Evolutionary conservation across 1,139 yeast species (phyloP), one percentile per base, ranked within the genome.

Genomic region (Scheffersomyces cryptocercus): DNA sequence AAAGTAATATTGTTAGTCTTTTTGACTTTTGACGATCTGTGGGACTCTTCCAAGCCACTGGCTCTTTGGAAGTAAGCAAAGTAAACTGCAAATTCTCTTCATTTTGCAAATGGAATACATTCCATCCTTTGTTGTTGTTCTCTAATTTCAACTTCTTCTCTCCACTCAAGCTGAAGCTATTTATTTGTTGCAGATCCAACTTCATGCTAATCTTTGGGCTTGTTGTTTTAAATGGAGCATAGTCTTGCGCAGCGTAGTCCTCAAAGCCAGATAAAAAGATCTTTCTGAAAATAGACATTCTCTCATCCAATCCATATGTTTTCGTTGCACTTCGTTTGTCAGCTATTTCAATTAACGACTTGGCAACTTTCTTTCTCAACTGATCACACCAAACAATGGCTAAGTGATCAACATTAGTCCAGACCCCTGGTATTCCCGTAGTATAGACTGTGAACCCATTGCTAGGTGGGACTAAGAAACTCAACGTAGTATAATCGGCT

Each of bases 371-470:
- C 35, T 76, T 72, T 43, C 99, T 76, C 34, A 90, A 67, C 61
- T 93, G 98, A 47, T 84, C 87, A 65, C 99, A 95, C 99, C 99
- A 95, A 1, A 91, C 96, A 42, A 95, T 84, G 0, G 99, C 98
- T 53, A 90, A 75, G 65, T 95, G 99, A 62, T 95, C 99, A 37
- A 91, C 82, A 0, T 97, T 88, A 0, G 97, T 85, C 97, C 98
- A 93, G 0, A 93, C 97, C 6, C 76, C 77, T 0, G 97, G 97
- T 8, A 93, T 86, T 0, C 96, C 90, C 0, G 93, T 84, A 0
- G 97, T 80, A 54, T 83, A 88, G 0, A 86, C 87, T 0, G 96
- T 81, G 52, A 93, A 85, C 0, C 97, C 98, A 57, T 93, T 81
- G 0, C 79, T 53, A 1, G 77, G 75, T 0, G 96, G 96, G 0